phyloP scores from a whole-genome alignment of 1,284 basidiomycete genomes.

The Retiboletus fuscus region DNA sequence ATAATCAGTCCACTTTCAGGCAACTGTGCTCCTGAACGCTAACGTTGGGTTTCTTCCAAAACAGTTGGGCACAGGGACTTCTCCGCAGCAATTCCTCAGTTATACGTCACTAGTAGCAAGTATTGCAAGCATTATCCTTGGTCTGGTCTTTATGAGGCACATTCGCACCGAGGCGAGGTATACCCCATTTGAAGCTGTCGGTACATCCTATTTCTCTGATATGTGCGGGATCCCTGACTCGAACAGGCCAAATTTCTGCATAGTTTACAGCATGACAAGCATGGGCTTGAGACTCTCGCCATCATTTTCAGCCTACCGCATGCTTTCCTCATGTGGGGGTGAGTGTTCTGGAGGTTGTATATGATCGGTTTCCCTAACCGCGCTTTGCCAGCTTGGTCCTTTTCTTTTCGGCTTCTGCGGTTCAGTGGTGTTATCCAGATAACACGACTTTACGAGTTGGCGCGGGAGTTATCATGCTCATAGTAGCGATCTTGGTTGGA shows the following conservation, averaged over 20 bases:
- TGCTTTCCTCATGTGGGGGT: constrained; percentile 56
- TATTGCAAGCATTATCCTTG: constrained; percentile 55
- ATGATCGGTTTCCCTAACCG: constrained; percentile 12
- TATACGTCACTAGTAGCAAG: constrained; percentile 57
- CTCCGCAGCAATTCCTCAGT: constrained; percentile 49
- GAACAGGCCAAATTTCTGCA: constrained; percentile 47
- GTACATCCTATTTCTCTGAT: constrained; percentile 20
- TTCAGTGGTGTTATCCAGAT: constrained; percentile 41
- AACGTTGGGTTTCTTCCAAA: constrained; percentile 57
- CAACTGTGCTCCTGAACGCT: constrained; percentile 55
- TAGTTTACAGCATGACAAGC: constrained; percentile 36
- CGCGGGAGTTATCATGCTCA: constrained; percentile 26
- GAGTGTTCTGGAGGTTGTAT: constrained; percentile 28
- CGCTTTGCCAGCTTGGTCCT: constrained; percentile 40
- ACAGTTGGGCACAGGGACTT: constrained; percentile 40
- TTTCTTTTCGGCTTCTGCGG: constrained; percentile 45
- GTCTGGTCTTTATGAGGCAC: constrained; percentile 54
- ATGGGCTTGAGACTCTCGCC: constrained; percentile 53
- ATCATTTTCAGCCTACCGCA: constrained; percentile 54
- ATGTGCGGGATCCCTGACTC: constrained; percentile 10
- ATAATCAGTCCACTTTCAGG: constrained; percentile 39
- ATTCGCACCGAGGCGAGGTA: constrained; percentile 47
- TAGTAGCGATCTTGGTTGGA: constrained; percentile 27
- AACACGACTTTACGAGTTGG: neutral
- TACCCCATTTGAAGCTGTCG: constrained; percentile 45